Conservation (phyloP, 805 yeast genomes). For the Saccharomyces paradoxus region DNA sequence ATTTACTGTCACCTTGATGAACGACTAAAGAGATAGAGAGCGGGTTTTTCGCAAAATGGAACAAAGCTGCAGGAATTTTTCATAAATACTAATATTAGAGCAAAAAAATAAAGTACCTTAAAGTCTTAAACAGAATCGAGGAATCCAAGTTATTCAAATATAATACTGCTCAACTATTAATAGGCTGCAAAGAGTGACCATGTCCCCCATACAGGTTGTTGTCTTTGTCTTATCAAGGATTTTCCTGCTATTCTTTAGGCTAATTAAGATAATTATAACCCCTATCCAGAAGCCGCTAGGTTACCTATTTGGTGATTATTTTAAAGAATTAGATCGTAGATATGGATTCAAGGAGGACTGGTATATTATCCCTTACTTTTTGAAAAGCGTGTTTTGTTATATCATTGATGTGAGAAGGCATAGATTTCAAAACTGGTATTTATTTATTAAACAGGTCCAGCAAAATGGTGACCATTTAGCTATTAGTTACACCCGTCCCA, state of each 20-base stretch:
- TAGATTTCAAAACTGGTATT: slow-evolving; percentile 57
- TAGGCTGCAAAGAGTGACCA: not conserved
- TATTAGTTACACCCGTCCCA: slow-evolving; percentile 44
- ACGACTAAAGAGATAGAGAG: not conserved
- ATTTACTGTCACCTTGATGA: not conserved
- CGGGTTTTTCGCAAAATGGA: not conserved
- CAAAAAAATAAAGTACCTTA: not conserved
- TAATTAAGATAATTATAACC: slow-evolving; percentile 12
- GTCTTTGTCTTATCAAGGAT: slow-evolving; percentile 11
- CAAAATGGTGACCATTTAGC: slow-evolving; percentile 47
- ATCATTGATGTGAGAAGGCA: slow-evolving; percentile 20
- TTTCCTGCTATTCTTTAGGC: slow-evolving; percentile 8
- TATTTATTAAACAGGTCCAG: slow-evolving; percentile 49
- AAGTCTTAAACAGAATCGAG: not conserved
- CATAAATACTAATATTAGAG: not conserved
- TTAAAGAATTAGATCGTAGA: slow-evolving; percentile 20
- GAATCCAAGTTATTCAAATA: not conserved
- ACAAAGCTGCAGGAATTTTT: not conserved
- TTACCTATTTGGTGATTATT: slow-evolving; percentile 9
- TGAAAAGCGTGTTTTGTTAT: slow-evolving; percentile 37
- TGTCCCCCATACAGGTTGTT: slow-evolving; percentile 1
- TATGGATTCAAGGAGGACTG: slow-evolving; percentile 45
- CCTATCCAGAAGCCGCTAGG: slow-evolving; percentile 8
- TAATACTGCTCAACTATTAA: not conserved
- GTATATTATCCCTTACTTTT: slow-evolving; percentile 38